A percentile compares a stretch with the other conserved stretches of the same genome.
phyloP scores from a whole-genome alignment of 208 protist genomes.

The Willaertia magna region DNA sequence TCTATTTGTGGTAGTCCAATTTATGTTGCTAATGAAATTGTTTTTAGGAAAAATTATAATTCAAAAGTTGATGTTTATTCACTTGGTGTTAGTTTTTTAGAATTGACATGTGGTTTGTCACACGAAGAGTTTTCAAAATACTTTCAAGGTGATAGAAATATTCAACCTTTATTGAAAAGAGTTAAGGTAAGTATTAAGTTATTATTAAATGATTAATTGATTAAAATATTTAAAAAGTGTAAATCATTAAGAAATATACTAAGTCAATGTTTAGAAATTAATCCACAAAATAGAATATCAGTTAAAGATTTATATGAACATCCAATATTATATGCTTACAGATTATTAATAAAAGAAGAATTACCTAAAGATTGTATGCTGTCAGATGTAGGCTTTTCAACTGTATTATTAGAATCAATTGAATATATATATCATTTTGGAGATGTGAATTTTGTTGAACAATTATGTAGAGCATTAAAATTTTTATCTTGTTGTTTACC shows the following conservation, averaged over 20 bases:
- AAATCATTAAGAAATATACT: neutral
- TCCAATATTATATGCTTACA: neutral
- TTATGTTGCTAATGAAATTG: neutral
- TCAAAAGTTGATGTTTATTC: neutral
- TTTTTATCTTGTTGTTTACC: neutral
- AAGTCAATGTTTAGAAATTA: neutral
- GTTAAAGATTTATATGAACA: neutral
- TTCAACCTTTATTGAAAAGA: neutral
- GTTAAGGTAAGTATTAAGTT: neutral
- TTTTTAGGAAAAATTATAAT: neutral
- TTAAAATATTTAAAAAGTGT: too few relatives aligned
- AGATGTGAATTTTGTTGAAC: neutral
- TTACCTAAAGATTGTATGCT: neutral
- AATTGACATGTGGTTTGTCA: neutral
- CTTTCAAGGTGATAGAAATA: neutral
- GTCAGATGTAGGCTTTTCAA: neutral
- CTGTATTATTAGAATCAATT: neutral
- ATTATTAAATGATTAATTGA: too few relatives aligned
- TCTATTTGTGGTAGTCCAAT: neutral
- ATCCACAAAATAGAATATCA: neutral
- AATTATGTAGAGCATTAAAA: neutral
- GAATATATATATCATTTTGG: neutral
- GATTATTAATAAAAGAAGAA: neutral
- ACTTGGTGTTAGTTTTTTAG: neutral
- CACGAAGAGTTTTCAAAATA: neutral